Evolutionary conservation across 345 rosid genomes (phyloP), one percentile per base, ranked within the genome.

Genomic region (Geranium brycei): DNA sequence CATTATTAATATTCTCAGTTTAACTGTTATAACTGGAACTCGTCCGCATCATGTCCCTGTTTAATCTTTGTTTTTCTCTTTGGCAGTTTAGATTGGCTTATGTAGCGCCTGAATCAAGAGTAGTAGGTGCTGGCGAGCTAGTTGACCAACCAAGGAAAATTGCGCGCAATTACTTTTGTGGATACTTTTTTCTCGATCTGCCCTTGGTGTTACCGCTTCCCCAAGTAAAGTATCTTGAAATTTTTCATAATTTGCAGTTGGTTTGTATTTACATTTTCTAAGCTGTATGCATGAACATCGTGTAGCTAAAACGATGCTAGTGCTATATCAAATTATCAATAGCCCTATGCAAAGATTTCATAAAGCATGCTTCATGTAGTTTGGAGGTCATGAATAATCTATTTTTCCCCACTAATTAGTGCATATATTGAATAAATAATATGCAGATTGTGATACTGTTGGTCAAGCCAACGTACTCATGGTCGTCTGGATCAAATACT

Each of bases 51-150:
- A 8, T 58, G n/a, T 8, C 65, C 0, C 32, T 32, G 28, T 51
- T n/a, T 60, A 40, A 38, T 59, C 31, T 15, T 10, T 61, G 31
- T 38, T 66, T 66, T 61, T 53, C 62, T 16, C 41, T 73, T 66
- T 57, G 78, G 74, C 88, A 92, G 98, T 92, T 89, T 73, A 86
- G 87, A 65, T 66, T 92, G 78, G 95, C 96, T 31, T 92, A 84
- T 73, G 68, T 92, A 64, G 89, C 93, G 73, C 93, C 88, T 0
- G 95, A 89, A 74, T 84, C 96, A 55, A 78, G 74, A 35, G 93
- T 87, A 53, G 79, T 85, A 75, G 96, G 96, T 69, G 91, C 87
- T 63, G 96, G 96, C 58, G 92, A 85, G 76, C 81, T 89, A 57
- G 96, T 87, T 77, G 95, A 85, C 75, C 82, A 89, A 69, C 98